phyloP scores from a whole-genome alignment of 177 flowering plant species.

The Tripterygium wilfordii region DNA sequence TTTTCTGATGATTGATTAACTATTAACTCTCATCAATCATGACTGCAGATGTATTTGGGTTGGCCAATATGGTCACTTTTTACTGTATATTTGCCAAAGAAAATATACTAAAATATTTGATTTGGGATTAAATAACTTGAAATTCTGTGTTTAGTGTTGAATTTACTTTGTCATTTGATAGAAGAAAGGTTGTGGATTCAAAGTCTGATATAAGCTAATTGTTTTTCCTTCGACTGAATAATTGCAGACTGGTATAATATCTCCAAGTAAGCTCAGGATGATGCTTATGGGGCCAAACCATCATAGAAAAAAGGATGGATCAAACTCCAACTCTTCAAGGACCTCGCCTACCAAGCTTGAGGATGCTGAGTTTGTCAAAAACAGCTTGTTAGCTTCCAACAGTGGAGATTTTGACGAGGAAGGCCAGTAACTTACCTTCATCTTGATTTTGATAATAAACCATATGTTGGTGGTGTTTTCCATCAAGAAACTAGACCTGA shows the following conservation, averaged over 20 bases:
- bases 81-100: no score
- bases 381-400: conserved; percentile 52
- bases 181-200: conserved; percentile 4
- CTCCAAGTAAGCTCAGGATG: conserved; percentile 92
- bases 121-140: no score
- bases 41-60: no score
- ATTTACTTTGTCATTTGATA: not conserved
- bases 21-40: no score
- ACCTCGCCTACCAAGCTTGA: conserved; percentile 81
- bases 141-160: no score
- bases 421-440: conserved; percentile 26
- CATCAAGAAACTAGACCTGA: no score
- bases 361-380: conserved; percentile 59
- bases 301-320: conserved; percentile 58
- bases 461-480: no score
- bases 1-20: no score
- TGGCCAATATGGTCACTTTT: no score
- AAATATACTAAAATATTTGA: no score
- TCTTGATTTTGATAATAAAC: not conserved
- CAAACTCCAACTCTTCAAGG: conserved; percentile 65
- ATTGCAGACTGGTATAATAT: conserved; percentile 77
- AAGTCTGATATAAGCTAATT: not conserved
- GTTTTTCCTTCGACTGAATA: not conserved
- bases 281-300: conserved; percentile 67
- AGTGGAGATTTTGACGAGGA: conserved; percentile 39